These are phyloP conservation scores for Aureobasidium lini DNA, from an alignment of 2,329 filamentous ascomycete species.

Conservation along the genomic window DNA sequence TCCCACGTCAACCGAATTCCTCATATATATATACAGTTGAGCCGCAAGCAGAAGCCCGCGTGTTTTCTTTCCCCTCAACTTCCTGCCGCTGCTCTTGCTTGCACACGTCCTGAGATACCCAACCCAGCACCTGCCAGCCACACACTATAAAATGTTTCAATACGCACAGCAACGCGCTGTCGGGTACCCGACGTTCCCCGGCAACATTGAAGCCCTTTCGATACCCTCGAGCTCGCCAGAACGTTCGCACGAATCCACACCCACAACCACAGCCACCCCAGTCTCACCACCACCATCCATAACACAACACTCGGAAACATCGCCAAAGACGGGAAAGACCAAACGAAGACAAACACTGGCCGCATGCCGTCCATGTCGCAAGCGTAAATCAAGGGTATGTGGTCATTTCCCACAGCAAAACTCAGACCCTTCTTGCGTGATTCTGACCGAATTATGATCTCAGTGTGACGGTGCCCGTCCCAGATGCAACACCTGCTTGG, in stretches of 20 bases:
- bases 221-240: not conserved
- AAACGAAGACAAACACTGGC: slow-evolving; percentile 6
- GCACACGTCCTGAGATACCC: not conserved
- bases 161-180: not conserved
- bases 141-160: no score
- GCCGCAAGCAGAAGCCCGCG: no score
- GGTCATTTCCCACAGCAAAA: not conserved
- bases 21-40: no score
- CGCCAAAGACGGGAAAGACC: not conserved
- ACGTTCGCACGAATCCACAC: not conserved
- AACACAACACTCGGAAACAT: not conserved
- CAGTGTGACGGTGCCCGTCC: slow-evolving; percentile 8
- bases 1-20: no score
- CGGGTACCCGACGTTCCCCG: not conserved
- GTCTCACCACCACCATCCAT: not conserved
- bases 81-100: no score
- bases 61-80: no score
- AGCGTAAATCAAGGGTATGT: slow-evolving; percentile 6
- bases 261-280: not conserved
- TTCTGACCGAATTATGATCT: not conserved
- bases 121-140: not conserved
- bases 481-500: not conserved
- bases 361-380: slow-evolving; percentile 5
- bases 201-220: slow-evolving; percentile 1
- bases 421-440: not conserved